These are phyloP conservation scores for Rhizopogon rudus DNA, from an alignment of 768 basidiomycete genomes.

Conservation along the genomic window DNA sequence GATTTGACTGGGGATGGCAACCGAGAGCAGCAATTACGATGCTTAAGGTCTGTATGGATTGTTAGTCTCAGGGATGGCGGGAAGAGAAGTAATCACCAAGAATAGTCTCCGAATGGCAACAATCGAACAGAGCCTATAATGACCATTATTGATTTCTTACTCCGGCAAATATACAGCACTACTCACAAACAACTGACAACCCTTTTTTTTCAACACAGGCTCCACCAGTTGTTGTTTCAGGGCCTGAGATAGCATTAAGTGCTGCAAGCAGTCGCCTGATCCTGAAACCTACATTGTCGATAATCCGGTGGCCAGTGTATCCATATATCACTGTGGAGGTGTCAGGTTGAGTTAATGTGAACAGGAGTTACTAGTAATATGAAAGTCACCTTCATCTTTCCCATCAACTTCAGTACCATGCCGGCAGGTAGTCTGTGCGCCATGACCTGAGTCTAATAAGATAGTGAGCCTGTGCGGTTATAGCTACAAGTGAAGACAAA, in stretches of 20 bases:
- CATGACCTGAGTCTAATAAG: constrained; percentile 18
- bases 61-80: neutral
- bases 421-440: constrained; percentile 7
- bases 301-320: constrained; percentile 12
- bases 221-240: constrained; percentile 15
- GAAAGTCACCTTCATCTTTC: constrained; percentile 40
- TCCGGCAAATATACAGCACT: neutral
- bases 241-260: constrained; percentile 3
- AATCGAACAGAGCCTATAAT: constrained; percentile 22
- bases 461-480: neutral
- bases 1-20: neutral
- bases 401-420: constrained; percentile 43
- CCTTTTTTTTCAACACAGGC: constrained; percentile 14
- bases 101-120: constrained; percentile 24
- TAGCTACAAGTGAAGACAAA: constrained; percentile 17
- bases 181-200: neutral
- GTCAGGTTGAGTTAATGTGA: neutral
- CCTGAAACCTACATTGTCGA: constrained; percentile 15
- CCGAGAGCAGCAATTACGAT: constrained; percentile 6
- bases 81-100: constrained; percentile 12
- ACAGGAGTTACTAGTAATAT: neutral
- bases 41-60: constrained; percentile 14
- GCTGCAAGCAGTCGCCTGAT: neutral
- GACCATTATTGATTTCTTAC: neutral
- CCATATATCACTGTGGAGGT: neutral